Base-by-base conservation (phyloP, 140 eudicot genomes). In the Flaveria floridana region DNA sequence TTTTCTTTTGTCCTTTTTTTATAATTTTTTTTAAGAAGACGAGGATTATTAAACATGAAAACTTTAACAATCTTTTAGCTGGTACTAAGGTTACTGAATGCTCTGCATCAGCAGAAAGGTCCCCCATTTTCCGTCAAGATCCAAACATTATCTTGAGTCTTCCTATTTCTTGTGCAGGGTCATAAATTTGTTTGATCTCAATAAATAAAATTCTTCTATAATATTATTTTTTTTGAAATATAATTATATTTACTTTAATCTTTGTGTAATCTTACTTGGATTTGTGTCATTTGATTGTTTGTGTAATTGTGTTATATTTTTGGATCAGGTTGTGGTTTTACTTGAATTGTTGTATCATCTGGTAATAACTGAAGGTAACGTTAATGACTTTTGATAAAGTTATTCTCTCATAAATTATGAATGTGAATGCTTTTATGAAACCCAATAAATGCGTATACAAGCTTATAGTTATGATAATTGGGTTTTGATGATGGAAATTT, bases 371-470 rank as follows among this genome's bases (percentile, higher is more conserved):
- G 67, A 47, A 70, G 57, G 72, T 70, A 48, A 26, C 71, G 3
- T 34, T 7, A 56, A 34, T 30, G 10, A 48, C 65, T 61, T 50
- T 76, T 76, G 18, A n/a, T 21, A 46, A 78, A 7, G 76, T 59
- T 28, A 42, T 44, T 68, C 11, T 70, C 12, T 77, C 16, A 34
- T 55, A 71, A 50, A 48, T 37, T 61, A 50, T 62, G 82, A 48
- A 47, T 59, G 65, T 70, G 77, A 78, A 78, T 70, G 77, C 72
- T 47, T 61, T 78, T 78, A 78, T 78, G 65, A 48, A 19, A 63
- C 55, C 52, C 53, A 70, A 61, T 70, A 71, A 78, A 78, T 78
- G 72, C 65, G 65, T 78, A 62, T 61, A 34, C 72, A 71, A 61
- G 82, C 25, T 77, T 78, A 10, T 59, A 51, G 71, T 14, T 59